These are phyloP conservation scores for Eucalyptus fibrosa DNA, from an alignment of 345 rosid species.

Conservation along the genomic window DNA sequence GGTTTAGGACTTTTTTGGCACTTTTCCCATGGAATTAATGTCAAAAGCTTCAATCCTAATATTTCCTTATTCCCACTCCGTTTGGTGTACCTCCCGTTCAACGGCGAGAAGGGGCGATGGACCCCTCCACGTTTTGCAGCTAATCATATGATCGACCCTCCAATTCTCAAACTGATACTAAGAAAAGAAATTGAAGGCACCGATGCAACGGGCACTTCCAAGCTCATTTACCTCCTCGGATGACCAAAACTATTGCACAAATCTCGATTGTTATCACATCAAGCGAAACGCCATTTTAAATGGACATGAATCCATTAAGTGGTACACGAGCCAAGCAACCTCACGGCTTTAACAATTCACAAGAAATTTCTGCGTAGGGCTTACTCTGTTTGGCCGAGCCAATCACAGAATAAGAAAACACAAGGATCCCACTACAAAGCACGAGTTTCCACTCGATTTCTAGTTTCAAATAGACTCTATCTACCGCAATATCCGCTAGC, in stretches of 20 bases:
- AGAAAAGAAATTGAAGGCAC: background rate
- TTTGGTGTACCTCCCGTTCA: background rate
- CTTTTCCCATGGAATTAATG: background rate
- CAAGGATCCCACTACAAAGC: fast-evolving
- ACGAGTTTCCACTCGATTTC: background rate
- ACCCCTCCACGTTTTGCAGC: background rate
- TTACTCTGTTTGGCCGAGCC: background rate
- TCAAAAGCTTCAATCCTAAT: background rate
- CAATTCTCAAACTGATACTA: background rate
- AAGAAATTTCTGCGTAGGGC: background rate
- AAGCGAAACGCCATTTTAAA: background rate
- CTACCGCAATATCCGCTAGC: background rate
- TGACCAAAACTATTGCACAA: background rate
- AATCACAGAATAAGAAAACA: background rate
- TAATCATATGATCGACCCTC: background rate
- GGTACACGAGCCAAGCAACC: background rate
- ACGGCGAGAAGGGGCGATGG: background rate
- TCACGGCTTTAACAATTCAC: background rate
- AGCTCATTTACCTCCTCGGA: background rate
- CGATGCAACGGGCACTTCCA: background rate
- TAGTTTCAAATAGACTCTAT: background rate
- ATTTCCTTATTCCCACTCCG: background rate
- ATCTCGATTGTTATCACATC: background rate
- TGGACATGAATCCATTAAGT: background rate
- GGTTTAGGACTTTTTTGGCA: too few relatives aligned